Conservation (phyloP, 257 asterid genomes). For the Penstemon newberryi region DNA sequence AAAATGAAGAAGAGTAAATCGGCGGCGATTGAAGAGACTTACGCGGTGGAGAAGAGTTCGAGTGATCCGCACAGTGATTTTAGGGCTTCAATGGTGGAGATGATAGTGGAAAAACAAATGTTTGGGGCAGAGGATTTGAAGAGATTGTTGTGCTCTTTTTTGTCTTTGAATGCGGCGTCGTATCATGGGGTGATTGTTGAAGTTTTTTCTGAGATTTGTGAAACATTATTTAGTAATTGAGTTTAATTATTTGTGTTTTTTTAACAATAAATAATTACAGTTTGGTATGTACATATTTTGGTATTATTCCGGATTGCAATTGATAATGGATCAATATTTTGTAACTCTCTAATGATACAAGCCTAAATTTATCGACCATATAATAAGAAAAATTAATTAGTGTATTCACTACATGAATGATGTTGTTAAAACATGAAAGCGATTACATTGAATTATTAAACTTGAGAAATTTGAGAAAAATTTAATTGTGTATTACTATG, state of each 20-base stretch:
- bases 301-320: too few species aligned
- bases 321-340: too few species aligned
- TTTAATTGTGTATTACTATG: too few species aligned
- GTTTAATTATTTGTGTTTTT: not conserved
- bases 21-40: slow-evolving; percentile 26
- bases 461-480: too few species aligned
- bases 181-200: slow-evolving; percentile 46
- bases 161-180: slow-evolving; percentile 41
- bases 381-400: too few species aligned
- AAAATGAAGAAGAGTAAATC: not conserved
- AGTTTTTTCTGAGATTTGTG: slow-evolving; percentile 47
- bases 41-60: slow-evolving; percentile 49
- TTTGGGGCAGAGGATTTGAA: slow-evolving; percentile 44
- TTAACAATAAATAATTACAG: too few species aligned
- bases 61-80: slow-evolving; percentile 49
- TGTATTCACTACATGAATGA: too few species aligned
- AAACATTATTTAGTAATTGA: slow-evolving; percentile 38
- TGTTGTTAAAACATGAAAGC: too few species aligned
- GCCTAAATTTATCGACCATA: too few species aligned
- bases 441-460: too few species aligned
- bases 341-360: too few species aligned
- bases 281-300: too few species aligned
- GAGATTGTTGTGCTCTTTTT: slow-evolving; percentile 39
- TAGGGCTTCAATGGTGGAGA: slow-evolving; percentile 55
- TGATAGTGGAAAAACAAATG: slow-evolving; percentile 53